Conservation (phyloP, 2,329 filamentous ascomycete species). For the Madurella mycetomatis region DNA sequence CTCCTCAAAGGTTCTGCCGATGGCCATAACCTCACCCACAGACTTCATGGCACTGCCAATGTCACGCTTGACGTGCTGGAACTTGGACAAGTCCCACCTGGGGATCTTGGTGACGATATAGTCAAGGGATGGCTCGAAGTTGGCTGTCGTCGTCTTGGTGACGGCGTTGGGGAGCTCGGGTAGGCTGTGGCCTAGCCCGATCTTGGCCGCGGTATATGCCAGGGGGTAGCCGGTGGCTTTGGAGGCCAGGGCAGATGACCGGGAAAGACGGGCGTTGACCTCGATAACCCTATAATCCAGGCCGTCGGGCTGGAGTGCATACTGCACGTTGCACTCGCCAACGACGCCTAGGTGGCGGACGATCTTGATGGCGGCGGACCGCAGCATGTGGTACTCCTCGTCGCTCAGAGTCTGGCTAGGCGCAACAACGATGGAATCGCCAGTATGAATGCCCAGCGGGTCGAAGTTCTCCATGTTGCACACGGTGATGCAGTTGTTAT, state of each 20-base stretch:
- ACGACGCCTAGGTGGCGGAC: constrained; percentile 95
- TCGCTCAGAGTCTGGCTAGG: constrained; percentile 96
- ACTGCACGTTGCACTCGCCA: constrained; percentile 98
- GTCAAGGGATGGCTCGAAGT: constrained; percentile 95
- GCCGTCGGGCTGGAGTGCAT: constrained; percentile 92
- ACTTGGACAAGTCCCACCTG: constrained; percentile 96
- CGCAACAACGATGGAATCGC: constrained; percentile 97
- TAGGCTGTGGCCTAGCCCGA: constrained; percentile 90
- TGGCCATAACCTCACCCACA: constrained; percentile 98
- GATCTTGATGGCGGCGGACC: constrained; percentile 96
- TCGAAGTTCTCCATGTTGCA: constrained; percentile 99
- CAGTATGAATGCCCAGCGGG: constrained; percentile 93
- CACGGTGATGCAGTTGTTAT: constrained; percentile 98
- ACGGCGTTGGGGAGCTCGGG: constrained; percentile 96
- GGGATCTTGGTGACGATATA: constrained; percentile 99
- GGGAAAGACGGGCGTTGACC: constrained; percentile 96
- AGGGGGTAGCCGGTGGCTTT: constrained; percentile 98
- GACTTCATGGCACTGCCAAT: constrained; percentile 99
- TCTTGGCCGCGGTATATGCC: constrained; percentile 97
- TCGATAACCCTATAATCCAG: constrained; percentile 98
- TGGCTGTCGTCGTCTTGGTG: constrained; percentile 96
- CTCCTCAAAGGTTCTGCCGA: constrained; percentile 96
- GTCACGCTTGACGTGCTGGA: constrained; percentile 96
- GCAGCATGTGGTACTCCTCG: constrained; percentile 99
- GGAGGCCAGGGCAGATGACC: constrained; percentile 92